Evolutionary conservation across 1,284 basidiomycete genomes (phyloP), one percentile per base, ranked within the genome.

Genomic region (Mycosarcoma maydis): DNA sequence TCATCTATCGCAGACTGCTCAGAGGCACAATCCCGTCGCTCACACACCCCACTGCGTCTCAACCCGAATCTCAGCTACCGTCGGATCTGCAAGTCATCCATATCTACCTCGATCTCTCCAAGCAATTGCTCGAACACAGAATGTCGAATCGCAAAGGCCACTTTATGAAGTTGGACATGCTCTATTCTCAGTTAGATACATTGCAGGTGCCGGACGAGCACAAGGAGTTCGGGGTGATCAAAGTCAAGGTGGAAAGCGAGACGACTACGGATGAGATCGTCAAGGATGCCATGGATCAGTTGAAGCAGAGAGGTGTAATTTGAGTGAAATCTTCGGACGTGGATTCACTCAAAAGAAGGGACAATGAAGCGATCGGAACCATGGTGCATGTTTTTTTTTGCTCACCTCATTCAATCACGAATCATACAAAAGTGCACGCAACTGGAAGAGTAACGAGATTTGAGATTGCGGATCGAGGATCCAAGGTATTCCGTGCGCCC

Each of bases 131-230:
- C 42, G 74, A 86, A 71, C 85, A 88, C 44, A 85, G 94, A 36
- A 92, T 97, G 87, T 77, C 82, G 72, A 85, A 85, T 50, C 85
- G 94, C 26, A 82, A 88, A 66, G 88, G 88, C 0, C 94, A 98
- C 82, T 96, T 92, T 73, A 92, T 97, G 90, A 93, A 93, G 82
- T 87, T 88, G 22, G 79, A 82, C 20, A 95, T 97, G 94, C 85
- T 98, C 65, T 89, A 90, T 49, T 90, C 90, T 66, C 94, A 97
- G 84, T 79, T 96, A 61, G 84, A 84, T 17, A 90, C 91, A 30
- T 80, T 98, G 57, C 91, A 97, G 83, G 86, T 86, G 64, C 92
- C 92, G 0, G 26, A 52, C 3, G 42, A 42, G 14, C 36, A 14
- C 4, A 17, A 13, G n/a, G 67, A 70, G 40, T 29, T 42, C 6